Evolutionary conservation across 352 stramenopile genomes (phyloP), one percentile per base, ranked within the genome.

Genomic region (Globisporangium cederbergense): DNA sequence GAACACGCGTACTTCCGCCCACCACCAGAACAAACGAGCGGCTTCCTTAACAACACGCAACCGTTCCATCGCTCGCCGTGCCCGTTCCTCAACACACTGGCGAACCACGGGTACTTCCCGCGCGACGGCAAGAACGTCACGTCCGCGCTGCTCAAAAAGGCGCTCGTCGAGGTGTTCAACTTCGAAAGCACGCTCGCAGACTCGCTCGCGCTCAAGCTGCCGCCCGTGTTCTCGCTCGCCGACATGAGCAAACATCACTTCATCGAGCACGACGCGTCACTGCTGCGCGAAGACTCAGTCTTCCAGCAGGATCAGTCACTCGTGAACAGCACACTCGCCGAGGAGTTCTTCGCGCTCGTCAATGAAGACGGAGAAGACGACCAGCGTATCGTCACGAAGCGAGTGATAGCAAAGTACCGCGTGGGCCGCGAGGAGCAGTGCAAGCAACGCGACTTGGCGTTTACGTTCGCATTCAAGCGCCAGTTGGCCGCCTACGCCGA

Each of bases 211-310:
- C 40, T 74, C 20, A 67, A 57, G 30, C 70, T 88, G 43, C 65
- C 78, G 22, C 36, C 50, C 25, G 51, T 74, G 30, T 78, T 90
- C 56, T 80, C 78, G 2, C 74, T 91, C 4, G 70, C 77, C 0
- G 75, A 86, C 45, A 62, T 91, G 18, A 64, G 74, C 3, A 66
- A 74, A 20, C 80, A 88, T 73, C 73, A 82, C 38, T 75, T 80
- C 18, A 78, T 90, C 28, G 82, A 91, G 51, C 81, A 91, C 61
- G 81, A 92, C 59, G 81, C 83, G 18, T 91, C 82, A 2, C 63
- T 91, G 30, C 69, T 88, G 4, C 83, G 86, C 57, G 71, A 83
- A 51, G 83, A 91, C 55, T 40, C 66, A 18, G 75, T 65, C 62
- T 76, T 76, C 34, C 67, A 78, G 47, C 50, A 69, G 32, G 77